Conservation (phyloP, 805 yeast species). For the Yarrowia sp. region DNA sequence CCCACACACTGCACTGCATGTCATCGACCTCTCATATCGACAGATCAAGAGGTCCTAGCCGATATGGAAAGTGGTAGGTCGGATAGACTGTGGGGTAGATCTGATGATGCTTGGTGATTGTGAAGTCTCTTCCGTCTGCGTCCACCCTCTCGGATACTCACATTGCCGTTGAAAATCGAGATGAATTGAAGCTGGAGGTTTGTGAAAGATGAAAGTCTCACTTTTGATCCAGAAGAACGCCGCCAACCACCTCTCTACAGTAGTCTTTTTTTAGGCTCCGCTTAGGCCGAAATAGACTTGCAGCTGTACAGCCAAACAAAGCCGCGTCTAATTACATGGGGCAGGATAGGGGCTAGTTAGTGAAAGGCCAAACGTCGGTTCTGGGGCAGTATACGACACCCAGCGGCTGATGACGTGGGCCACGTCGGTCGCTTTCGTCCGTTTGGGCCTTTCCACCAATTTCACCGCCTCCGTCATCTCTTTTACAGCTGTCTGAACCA, state of each 20-base stretch:
- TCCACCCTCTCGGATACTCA: slow-evolving; percentile 7
- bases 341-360: slow-evolving; percentile 22
- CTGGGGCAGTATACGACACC: not conserved
- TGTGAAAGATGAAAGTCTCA: slow-evolving; percentile 21
- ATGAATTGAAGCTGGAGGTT: slow-evolving; percentile 23
- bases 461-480: not conserved
- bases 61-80: too few relatives aligned
- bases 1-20: not conserved
- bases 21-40: not conserved
- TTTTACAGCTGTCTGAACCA: not conserved
- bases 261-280: slow-evolving; percentile 18
- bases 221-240: not conserved
- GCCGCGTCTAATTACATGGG: slow-evolving; percentile 24
- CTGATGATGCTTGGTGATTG: too few relatives aligned
- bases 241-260: not conserved
- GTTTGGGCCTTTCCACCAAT: not conserved
- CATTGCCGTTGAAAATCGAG: slow-evolving; percentile 26
- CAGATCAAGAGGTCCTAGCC: slow-evolving; percentile 3
- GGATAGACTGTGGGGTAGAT: too few relatives aligned
- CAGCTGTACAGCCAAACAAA: slow-evolving; percentile 34
- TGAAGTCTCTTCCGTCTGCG: too few relatives aligned
- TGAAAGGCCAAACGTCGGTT: not conserved
- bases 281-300: slow-evolving; percentile 7
- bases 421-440: not conserved
- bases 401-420: not conserved